Base-by-base conservation (phyloP, 2,329 filamentous ascomycete species). In the Pyrenophora tritici-repentis region DNA sequence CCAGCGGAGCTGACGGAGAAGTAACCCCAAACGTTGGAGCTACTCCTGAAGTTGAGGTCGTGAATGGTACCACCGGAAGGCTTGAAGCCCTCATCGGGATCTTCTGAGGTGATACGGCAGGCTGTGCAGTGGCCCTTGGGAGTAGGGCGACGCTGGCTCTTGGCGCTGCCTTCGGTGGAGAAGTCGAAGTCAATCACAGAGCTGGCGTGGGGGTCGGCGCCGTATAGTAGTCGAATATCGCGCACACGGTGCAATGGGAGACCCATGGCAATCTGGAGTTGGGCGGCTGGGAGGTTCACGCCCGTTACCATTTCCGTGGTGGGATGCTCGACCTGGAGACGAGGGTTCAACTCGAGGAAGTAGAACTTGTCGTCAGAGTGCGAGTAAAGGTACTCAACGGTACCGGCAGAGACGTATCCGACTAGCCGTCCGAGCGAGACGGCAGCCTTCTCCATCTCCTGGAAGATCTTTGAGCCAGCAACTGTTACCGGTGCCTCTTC, bases 291-390 rank as follows among this genome's bases (percentile, higher is more conserved):
- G 73, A 99, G 78, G 78, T 97, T 96, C 72, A 99, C 94, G 73
- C 95, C 94, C 67, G 89, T 95, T 61, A 99, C 94, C 94, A 99
- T 99, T 76, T 99, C 94, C 22, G 94, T 99, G 45, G 93, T 99
- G 38, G 94, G 94, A 79, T 99, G 94, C 84, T 99, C 94, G 78
- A 99, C 94, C 80, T 99, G 94, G 47, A 99, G 88, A 90, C 94
- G 91, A 42, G 94, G 94, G 81, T 99, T 99, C 71, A 99, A 80
- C 79, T 99, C 94, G 61, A 99, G 81, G 81, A 99, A 99, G 84
- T 97, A 99, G 81, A 99, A 99, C 78, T 96, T 94, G 83, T 97
- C 91, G 65, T 99, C 94, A 14, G 91, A 81, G 76, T 99, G 91
- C 35, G 94, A 99, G 82, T 99, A 99, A 41, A 99, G 85, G 76